Base-by-base conservation (phyloP, 2,329 filamentous ascomycete species). In the Teratosphaeriaceae sp. region DNA sequence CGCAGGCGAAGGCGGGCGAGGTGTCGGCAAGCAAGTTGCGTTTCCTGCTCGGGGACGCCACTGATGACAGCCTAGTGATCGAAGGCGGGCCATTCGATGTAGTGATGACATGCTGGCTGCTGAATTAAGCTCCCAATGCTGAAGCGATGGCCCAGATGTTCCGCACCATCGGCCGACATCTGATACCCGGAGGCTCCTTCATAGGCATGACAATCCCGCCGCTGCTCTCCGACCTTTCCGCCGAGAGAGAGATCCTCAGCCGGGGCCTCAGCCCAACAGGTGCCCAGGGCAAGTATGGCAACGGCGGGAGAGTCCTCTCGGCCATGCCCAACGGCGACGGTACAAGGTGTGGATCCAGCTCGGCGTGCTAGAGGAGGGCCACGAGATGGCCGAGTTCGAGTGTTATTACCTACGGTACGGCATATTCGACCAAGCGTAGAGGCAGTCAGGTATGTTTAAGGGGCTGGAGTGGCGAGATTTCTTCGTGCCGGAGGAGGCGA, bases 41-140 rank as follows among this genome's bases (percentile, higher is more conserved):
- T 8, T 40, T 12, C 26, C 3, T 18, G 16, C 11, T 31, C 24
- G 38, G 38, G 5, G 38, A 40, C 18, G 23, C 21, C 38, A 30
- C 20, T 7, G 26, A 30, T 6, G 21, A 23, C 6, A 20, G 23
- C 15, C 5, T 34, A 11, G 15, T 12, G 3, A 19, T 40, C 15
- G 15, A 18, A 7, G 38, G 38, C 19, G 38, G 24, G 8, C 38
- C 38, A 9, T 40, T 40, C 26, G 38, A 40, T 21, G 23, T 40
- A 3, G 24, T 40, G 3, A 29, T 31, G 8, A 24, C 38, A 4
- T 23, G 38, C 38, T 40, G 38, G 38, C 26, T 40, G 8, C 26
- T 40, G 15, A 40, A 40, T 23, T 40, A 40, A 13, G 38, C 38
- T 13, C 38, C 38, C 3, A 24, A 40, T 19, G 23, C n/a, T 16